Base-by-base conservation (phyloP, 148 eudicot genomes). In the Fagopyrum homotropicum region DNA sequence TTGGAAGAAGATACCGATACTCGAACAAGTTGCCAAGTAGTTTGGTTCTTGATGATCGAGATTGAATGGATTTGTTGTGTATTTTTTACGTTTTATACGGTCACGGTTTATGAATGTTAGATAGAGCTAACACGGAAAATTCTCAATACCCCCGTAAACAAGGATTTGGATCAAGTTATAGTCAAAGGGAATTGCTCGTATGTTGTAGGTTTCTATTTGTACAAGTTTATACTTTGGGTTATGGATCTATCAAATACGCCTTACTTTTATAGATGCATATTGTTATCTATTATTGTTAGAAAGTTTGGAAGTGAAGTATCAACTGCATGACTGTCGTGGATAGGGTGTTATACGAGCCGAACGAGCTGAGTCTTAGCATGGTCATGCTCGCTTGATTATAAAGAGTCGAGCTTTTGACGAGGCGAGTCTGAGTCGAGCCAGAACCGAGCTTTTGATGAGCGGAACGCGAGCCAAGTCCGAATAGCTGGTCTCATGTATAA, bases 11-110 rank as follows among this genome's bases (percentile, higher is more conserved):
- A 51, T 54, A 14, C 79, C 80, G 44, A 66, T 60, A 14, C 57
- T 81, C 11, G 85, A 86, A 47, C 86, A 86, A 78, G 79, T 72
- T 71, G 86, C 85, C 12, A 86, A 86, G 81, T 86, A 79, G 48
- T 40, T 2, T 46, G n/a, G 45, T 11, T 30, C 45, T 6, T 4
- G 43, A 15, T 2, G 9, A 14, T 15, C 8, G 11, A 35, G 43
- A 2, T 10, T 5, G 47, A 35, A 64, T 66, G 46, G 7, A 66
- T 35, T 66, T 66, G 71, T 4, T 40, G 4, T 66, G 71, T 43
- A 19, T 17, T 59, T 59, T 55, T 16, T n/a, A 10, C 7, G 6
- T 9, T 30, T 6, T 43, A 66, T 40, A 54, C 10, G 2, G 9
- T 43, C 30, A 43, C n/a, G 71, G 71, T 6, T 15, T 40, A 66